Conservation (phyloP, 805 yeast genomes). For the Wickerhamomyces sydowiorum region DNA sequence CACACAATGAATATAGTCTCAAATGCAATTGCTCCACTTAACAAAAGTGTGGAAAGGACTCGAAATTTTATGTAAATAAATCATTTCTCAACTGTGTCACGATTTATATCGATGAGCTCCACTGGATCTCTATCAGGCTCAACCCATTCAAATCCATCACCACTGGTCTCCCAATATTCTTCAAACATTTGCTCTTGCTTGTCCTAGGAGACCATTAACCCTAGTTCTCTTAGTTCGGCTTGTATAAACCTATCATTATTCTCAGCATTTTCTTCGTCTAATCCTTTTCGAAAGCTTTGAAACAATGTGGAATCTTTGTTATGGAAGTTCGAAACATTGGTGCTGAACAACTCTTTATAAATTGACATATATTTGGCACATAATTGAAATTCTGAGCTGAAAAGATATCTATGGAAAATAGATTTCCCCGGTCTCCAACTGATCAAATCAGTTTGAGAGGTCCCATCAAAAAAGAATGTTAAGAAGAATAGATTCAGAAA, state of each 20-base stretch:
- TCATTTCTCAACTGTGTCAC: too few species aligned
- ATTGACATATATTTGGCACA: not conserved
- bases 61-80: not conserved
- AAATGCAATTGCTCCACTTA: too few species aligned
- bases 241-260: not conserved
- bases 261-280: not conserved
- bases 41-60: not conserved
- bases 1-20: too few species aligned
- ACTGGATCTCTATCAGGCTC: slow-evolving; percentile 10
- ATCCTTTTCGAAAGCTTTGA: not conserved
- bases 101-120: slow-evolving; percentile 1
- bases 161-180: slow-evolving; percentile 6
- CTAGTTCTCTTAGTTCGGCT: slow-evolving; percentile 2
- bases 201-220: slow-evolving; percentile 1
- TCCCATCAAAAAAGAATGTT: not conserved
- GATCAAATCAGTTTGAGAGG: not conserved
- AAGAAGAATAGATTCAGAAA: not conserved
- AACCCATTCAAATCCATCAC: slow-evolving; percentile 9
- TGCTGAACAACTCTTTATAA: slow-evolving; percentile 1
- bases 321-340: slow-evolving; percentile 6
- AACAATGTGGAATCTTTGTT: slow-evolving; percentile 1
- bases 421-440: not conserved
- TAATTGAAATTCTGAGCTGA: not conserved
- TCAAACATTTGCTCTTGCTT: slow-evolving; percentile 3
- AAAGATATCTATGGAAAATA: not conserved